Conservation (phyloP, 306 rosid species). For the Albizia julibrissin region DNA sequence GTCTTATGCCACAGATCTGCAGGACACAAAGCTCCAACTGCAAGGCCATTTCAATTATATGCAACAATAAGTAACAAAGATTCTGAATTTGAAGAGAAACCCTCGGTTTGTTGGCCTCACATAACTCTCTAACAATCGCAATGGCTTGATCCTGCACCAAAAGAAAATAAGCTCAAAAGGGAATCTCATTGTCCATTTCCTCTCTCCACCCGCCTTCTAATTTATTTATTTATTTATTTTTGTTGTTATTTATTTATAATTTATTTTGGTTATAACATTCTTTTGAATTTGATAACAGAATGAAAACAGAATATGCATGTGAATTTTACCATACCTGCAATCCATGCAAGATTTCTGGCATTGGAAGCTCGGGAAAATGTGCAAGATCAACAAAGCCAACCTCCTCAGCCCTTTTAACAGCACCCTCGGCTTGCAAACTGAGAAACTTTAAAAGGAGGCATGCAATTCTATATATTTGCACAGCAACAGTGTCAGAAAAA, state of each 20-base stretch:
- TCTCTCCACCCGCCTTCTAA: background rate
- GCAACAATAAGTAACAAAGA: constrained; percentile 65
- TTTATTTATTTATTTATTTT: background rate
- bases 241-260: background rate
- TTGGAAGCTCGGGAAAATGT: constrained; percentile 94
- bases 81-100: constrained; percentile 49
- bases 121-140: constrained; percentile 64
- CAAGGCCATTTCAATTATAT: constrained; percentile 88
- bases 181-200: constrained; percentile 10
- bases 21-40: constrained; percentile 84
- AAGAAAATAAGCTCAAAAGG: constrained; percentile 25
- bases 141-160: constrained; percentile 79
- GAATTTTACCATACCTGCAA: constrained; percentile 58
- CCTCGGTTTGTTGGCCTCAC: constrained; percentile 54
- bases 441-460: constrained; percentile 84
- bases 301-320: constrained; percentile 17
- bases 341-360: constrained; percentile 96
- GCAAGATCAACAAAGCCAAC: constrained; percentile 90
- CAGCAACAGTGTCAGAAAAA: constrained; percentile 78
- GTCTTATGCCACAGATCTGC: constrained; percentile 92
- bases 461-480: constrained; percentile 69
- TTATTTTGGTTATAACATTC: background rate
- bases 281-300: background rate
- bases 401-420: constrained; percentile 90
- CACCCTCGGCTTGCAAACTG: constrained; percentile 90